Conservation (phyloP, 164 flowering plant genomes). For the Pachysandra terminalis region DNA sequence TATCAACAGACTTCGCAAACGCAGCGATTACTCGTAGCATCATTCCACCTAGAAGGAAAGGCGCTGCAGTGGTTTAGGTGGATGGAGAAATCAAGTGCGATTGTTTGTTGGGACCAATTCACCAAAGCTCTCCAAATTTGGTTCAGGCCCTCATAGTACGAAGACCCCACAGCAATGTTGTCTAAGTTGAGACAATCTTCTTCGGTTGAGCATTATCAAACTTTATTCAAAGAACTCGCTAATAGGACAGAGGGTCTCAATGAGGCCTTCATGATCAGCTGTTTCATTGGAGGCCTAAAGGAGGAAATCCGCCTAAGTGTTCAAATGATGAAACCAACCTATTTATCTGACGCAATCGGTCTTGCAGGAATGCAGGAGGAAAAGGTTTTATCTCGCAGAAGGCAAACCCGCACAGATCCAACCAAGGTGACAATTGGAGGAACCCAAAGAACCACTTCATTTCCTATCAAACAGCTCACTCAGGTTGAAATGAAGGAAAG, state of each 20-base stretch:
- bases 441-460: not conserved
- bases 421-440: not conserved
- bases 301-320: not conserved
- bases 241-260: not conserved
- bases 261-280: not conserved
- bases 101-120: not conserved
- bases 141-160: not conserved
- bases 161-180: not conserved
- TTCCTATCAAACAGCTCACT: not conserved
- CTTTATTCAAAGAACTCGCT: not conserved
- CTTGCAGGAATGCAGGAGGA: not conserved
- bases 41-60: not conserved
- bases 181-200: not conserved
- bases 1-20: not conserved
- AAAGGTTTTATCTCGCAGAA: not conserved
- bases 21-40: not conserved
- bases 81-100: not conserved
- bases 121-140: not conserved
- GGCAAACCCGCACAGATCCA: not conserved
- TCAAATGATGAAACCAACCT: not conserved
- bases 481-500: not conserved
- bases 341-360: not conserved
- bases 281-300: not conserved
- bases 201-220: not conserved
- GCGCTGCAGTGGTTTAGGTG: not conserved